Percentiles rank a stretch among this genome's conserved stretches.
These are phyloP conservation scores for Puya raimondii DNA, from an alignment of 176 grass and related monocot species.

Conservation along the genomic window DNA sequence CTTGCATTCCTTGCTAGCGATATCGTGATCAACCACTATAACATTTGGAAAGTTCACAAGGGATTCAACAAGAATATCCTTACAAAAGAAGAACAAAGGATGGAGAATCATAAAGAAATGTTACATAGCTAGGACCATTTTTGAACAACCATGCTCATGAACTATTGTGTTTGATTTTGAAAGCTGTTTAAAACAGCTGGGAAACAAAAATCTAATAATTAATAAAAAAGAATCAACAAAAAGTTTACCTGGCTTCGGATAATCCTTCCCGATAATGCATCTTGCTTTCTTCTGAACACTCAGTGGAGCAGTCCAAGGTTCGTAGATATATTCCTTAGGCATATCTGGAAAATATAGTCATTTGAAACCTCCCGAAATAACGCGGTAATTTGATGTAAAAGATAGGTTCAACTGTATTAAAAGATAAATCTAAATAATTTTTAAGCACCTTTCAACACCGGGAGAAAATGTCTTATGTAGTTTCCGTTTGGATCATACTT, in stretches of 20 bases:
- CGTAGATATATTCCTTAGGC: conserved; percentile 86
- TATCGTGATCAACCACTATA: conserved; percentile 66
- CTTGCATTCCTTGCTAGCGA: conserved; percentile 71
- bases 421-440: no score
- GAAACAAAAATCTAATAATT: background rate
- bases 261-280: conserved; percentile 77
- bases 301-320: conserved; percentile 86
- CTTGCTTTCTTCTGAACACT: conserved; percentile 75
- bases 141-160: no score
- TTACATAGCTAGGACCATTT: background rate
- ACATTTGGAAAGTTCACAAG: background rate
- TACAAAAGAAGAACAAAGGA: background rate
- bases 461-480: conserved; percentile 82
- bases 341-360: conserved; percentile 42
- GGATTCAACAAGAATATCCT: background rate
- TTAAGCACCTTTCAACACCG: conserved; percentile 61
- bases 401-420: background rate
- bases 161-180: background rate
- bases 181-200: background rate
- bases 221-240: background rate
- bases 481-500: conserved; percentile 86
- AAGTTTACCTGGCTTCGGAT: conserved; percentile 68
- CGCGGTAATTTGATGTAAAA: conserved; percentile 1
- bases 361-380: background rate
- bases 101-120: background rate